Conservation (phyloP, 768 basidiomycete genomes). For the Suillus ampliporus region DNA sequence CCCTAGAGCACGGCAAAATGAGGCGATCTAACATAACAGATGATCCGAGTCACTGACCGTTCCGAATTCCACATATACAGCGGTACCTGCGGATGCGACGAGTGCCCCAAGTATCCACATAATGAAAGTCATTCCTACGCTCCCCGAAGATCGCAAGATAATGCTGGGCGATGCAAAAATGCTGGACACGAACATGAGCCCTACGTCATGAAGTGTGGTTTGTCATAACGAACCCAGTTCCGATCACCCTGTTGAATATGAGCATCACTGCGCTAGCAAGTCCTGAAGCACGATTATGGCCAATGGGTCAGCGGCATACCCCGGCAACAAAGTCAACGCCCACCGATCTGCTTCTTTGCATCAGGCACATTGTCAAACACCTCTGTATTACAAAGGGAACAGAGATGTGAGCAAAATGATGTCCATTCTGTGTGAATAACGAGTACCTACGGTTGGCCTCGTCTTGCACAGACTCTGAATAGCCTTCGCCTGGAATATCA, state of each 20-base stretch:
- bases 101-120: slow-evolving; percentile 76
- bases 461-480: background rate
- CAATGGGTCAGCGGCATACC: slow-evolving; percentile 14
- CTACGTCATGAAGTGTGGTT: background rate
- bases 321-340: slow-evolving; percentile 12
- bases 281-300: slow-evolving; percentile 15
- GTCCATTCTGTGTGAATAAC: background rate
- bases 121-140: slow-evolving; percentile 67
- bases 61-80: slow-evolving; percentile 77
- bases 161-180: slow-evolving; percentile 76
- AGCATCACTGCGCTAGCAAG: slow-evolving; percentile 61
- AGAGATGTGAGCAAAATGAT: background rate
- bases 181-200: slow-evolving; percentile 39
- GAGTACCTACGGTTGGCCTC: background rate
- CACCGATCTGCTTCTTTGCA: slow-evolving; percentile 57
- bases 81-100: slow-evolving; percentile 68
- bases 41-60: slow-evolving; percentile 49
- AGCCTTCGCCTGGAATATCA: background rate
- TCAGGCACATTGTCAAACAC: slow-evolving; percentile 51
- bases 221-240: slow-evolving; percentile 57
- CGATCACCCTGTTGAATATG: slow-evolving; percentile 79
- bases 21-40: background rate
- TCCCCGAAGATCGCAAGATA: slow-evolving; percentile 69
- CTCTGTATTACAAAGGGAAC: background rate
- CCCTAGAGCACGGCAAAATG: slow-evolving; percentile 44